Conservation (phyloP, 768 basidiomycete species). For the Brasilioporus rufonigricans region DNA sequence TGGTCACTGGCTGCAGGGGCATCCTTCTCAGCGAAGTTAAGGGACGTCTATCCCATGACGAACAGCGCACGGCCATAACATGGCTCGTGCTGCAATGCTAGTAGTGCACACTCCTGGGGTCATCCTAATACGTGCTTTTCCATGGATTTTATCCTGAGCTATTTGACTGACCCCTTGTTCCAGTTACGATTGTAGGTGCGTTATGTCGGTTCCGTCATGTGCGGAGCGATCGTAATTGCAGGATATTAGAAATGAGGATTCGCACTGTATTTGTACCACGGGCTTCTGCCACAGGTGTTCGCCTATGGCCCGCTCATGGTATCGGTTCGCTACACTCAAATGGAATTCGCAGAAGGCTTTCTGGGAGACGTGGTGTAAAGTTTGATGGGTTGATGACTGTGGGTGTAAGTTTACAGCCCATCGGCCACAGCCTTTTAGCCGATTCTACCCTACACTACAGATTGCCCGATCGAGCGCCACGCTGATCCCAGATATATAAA, state of each 20-base stretch:
- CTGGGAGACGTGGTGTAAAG: background rate
- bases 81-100: slow-evolving; percentile 15
- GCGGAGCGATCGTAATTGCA: background rate
- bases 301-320: too few species aligned
- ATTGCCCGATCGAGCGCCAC: slow-evolving; percentile 2
- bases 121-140: background rate
- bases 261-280: too few species aligned
- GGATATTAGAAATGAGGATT: background rate
- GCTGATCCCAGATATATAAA: background rate
- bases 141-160: slow-evolving; percentile 15
- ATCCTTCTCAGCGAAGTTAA: too few species aligned
- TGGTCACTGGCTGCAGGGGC: background rate
- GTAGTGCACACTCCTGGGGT: background rate
- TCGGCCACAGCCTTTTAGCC: background rate
- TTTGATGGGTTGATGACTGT: background rate
- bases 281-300: background rate
- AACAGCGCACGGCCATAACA: background rate
- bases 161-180: background rate
- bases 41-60: too few species aligned
- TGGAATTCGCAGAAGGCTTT: background rate
- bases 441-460: background rate
- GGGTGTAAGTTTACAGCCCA: background rate
- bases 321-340: too few species aligned
- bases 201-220: background rate
- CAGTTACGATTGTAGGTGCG: too few species aligned